Base-by-base conservation (phyloP, 192 early-diverging fungal genomes). In the Backusella luteola region DNA sequence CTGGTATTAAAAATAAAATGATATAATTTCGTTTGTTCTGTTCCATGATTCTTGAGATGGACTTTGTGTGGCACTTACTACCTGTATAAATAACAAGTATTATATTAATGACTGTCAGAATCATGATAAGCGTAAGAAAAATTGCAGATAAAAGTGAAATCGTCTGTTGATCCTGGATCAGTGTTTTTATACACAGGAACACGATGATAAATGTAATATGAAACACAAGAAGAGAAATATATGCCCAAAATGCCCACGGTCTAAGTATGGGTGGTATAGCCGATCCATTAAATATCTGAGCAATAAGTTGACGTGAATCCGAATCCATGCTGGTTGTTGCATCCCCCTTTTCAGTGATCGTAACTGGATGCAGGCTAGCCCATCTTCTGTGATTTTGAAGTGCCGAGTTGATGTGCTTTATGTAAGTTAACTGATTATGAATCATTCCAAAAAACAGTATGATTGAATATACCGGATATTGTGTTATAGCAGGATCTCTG, bases 301-400 rank as follows among this genome's bases (percentile, higher is more conserved):
- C 36, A 23, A 69, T 69, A 21, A 36, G n/a, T 69, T 69, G 68
- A 41, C n/a, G 34, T 1, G 21, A 41, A 68, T 38, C n/a, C 1
- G 21, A 23, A 41, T n/a, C 21, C 36, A 63, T 38, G 4, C 68
- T 38, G n/a, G 35, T 69, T 15, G 68, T 41, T 2, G 68, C 68
- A n/a, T 69, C 21, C 11, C 68, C 68, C n/a, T 69, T 69, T 69
- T 69, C 68, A 8, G 68, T 69, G n/a, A 69, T 69, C 23, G 38
- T 69, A 8, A 69, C 68, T 39, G 68, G 68, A 69, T 69, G 68
- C 11, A 69, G 23, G 39, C 68, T 69, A 1, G 35, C 38, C 68
- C 68, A 69, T 69, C 68, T 7, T 69, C 34, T 69, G 21, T 69
- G 68, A 38, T 69, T 69, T 11, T 36, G 17, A 41, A 69, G 38